These are phyloP conservation scores for Lipomyces yamadae DNA, from an alignment of 805 yeast species.

Conservation along the genomic window DNA sequence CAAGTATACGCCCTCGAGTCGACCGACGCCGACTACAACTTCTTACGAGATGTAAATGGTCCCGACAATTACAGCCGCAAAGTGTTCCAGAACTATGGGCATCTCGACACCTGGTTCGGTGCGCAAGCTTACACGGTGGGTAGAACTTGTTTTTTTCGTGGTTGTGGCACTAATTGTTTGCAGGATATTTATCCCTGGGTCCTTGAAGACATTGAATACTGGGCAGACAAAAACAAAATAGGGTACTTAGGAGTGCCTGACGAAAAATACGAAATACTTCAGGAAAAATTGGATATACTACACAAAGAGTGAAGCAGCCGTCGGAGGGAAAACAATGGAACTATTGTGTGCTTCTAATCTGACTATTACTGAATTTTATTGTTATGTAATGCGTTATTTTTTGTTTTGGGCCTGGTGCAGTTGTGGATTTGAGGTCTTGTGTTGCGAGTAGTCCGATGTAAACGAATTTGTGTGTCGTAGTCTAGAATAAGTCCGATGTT, in stretches of 20 bases:
- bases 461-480: no score
- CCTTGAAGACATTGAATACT: neutral
- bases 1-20: neutral
- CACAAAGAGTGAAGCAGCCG: no score
- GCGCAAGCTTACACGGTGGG: neutral
- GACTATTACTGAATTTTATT: no score
- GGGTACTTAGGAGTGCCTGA: neutral
- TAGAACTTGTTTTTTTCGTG: neutral
- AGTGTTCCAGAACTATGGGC: neutral
- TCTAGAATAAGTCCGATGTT: no score
- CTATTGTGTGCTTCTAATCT: no score
- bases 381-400: no score
- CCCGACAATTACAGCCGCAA: neutral
- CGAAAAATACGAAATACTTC: no score
- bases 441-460: no score
- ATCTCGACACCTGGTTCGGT: conserved; percentile 1
- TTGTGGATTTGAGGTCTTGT: no score
- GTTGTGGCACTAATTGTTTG: neutral
- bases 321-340: no score
- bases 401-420: no score
- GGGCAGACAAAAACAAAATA: neutral
- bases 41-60: neutral
- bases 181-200: neutral
- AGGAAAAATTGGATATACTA: no score
- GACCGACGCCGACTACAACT: conserved; percentile 4